Evolutionary conservation across 2,329 filamentous ascomycete genomes (phyloP).

Genomic region (Xylaria sp.): DNA sequence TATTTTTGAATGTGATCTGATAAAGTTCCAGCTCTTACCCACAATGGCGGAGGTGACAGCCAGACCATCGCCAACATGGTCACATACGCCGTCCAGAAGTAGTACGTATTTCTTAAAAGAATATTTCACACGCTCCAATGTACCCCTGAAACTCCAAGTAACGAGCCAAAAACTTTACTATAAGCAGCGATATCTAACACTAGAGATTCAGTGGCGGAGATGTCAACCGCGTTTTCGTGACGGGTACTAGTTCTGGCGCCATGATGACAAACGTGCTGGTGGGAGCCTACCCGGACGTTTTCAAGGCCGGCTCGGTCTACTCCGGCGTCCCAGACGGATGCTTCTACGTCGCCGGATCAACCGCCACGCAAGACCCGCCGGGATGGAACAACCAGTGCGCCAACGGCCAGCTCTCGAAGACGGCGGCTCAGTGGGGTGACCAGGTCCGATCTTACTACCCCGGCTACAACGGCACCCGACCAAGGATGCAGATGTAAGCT

Average conservation of each 20-base stretch:
- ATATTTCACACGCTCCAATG: not conserved
- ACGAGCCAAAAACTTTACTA: not conserved
- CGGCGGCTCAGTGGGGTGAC: conserved; percentile 56
- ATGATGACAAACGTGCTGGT: conserved; percentile 55
- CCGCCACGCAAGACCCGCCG: conserved; percentile 52
- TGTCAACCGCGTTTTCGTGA: conserved; percentile 44
- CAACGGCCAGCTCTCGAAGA: conserved; percentile 59
- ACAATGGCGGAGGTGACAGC: conserved; percentile 54
- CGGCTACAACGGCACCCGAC: conserved; percentile 57
- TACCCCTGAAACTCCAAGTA: not conserved
- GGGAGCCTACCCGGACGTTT: conserved; percentile 62
- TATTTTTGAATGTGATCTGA: not conserved
- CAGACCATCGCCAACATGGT: conserved; percentile 55
- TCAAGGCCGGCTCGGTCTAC: conserved; percentile 58
- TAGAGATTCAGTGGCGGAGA: conserved; percentile 44
- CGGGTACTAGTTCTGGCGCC: conserved; percentile 50
- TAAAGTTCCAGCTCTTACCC: conserved; percentile 44
- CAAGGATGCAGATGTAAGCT: conserved; percentile 54
- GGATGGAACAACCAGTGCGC: conserved; percentile 68
- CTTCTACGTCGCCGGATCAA: conserved; percentile 50
- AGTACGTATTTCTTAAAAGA: conserved; percentile 30
- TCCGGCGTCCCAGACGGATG: conserved; percentile 58
- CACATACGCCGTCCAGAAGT: conserved; percentile 49
- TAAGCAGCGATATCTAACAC: not conserved
- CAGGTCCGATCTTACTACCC: conserved; percentile 61